phyloP scores from a whole-genome alignment of 805 yeast species.

The Ogataea pini region DNA sequence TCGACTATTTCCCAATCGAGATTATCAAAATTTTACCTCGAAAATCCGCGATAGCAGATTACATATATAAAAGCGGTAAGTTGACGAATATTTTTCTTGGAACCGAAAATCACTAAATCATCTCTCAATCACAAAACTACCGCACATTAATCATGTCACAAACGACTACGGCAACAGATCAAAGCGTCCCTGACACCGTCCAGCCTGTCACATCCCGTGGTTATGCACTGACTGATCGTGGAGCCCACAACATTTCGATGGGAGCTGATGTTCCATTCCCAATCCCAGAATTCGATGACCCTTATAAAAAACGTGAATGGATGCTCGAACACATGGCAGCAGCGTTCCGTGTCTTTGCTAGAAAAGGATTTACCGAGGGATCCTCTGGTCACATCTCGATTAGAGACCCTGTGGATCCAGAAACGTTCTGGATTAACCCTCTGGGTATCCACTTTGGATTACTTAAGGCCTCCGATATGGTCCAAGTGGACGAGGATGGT shows the following conservation, averaged over 20 bases:
- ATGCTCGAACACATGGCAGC: conserved; percentile 77
- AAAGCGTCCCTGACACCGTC: conserved; percentile 28
- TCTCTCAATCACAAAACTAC: too few relatives aligned
- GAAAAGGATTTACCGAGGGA: conserved; percentile 76
- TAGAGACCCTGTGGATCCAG: conserved; percentile 79
- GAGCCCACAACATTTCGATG: conserved; percentile 60
- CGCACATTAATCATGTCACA: not conserved
- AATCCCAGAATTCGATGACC: conserved; percentile 53
- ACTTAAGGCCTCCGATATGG: conserved; percentile 62
- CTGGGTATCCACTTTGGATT: conserved; percentile 72
- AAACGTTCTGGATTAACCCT: conserved; percentile 89
- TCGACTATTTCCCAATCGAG: conserved; percentile 19
- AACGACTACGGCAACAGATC: not conserved
- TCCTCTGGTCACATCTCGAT: conserved; percentile 84
- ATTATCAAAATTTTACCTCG: not conserved
- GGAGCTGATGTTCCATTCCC: conserved; percentile 54
- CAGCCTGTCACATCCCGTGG: conserved; percentile 41
- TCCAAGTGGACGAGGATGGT: conserved; percentile 63
- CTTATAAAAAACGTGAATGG: conserved; percentile 52
- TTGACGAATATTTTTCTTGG: not conserved
- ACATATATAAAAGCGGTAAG: conserved; percentile 1
- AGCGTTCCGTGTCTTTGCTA: conserved; percentile 80
- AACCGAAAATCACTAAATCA: not conserved
- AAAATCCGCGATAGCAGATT: not conserved
- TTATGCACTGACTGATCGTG: conserved; percentile 44